Evolutionary conservation across 305 asterid species (phyloP).

Genomic region (Withania somnifera): DNA sequence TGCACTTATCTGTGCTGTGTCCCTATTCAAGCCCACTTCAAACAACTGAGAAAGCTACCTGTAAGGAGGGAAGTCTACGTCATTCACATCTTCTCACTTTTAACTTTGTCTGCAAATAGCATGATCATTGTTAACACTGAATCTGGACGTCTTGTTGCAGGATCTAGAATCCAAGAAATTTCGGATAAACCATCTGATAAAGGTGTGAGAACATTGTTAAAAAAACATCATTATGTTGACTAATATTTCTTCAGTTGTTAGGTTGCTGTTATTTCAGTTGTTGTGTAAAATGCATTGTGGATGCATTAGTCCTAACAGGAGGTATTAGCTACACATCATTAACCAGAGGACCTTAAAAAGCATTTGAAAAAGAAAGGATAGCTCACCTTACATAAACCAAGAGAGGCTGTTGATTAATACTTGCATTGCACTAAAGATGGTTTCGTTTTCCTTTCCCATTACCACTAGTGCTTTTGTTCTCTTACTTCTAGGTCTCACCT

Average conservation of each 20-base stretch:
- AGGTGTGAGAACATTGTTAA: slow-evolving; percentile 1
- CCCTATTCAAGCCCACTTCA: slow-evolving; percentile 16
- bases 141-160: background rate
- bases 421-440: slow-evolving; percentile 20
- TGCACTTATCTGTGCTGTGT: slow-evolving; percentile 8
- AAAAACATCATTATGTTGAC: slow-evolving; percentile 22
- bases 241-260: background rate
- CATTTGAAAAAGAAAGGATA: background rate
- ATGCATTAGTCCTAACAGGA: background rate
- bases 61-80: slow-evolving; percentile 19
- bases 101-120: slow-evolving; percentile 10
- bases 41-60: slow-evolving; percentile 26
- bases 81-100: slow-evolving; percentile 7
- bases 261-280: slow-evolving; percentile 50
- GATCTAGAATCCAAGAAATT: slow-evolving; percentile 1
- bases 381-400: slow-evolving; percentile 7
- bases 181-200: background rate
- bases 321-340: background rate
- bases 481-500: slow-evolving; percentile 18
- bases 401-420: background rate
- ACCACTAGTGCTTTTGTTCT: slow-evolving; percentile 13
- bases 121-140: slow-evolving; percentile 10
- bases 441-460: slow-evolving; percentile 16
- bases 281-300: slow-evolving; percentile 36
- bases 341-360: background rate